These are phyloP conservation scores for Silybum marianum DNA, from an alignment of 129 eudicot genomes.

Conservation along the genomic window DNA sequence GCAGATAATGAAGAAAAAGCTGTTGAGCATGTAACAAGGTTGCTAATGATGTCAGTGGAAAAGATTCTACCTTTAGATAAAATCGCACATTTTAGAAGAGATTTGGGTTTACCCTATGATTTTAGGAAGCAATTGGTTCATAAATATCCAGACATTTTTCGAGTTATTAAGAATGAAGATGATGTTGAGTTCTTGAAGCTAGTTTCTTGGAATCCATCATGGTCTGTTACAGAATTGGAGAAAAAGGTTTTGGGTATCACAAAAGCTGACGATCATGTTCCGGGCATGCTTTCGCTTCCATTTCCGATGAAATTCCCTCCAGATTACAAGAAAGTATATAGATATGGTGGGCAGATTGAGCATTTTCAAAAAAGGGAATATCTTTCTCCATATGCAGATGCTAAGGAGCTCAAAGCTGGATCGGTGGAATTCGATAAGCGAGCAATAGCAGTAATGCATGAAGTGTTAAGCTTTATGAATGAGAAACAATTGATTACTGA, in stretches of 20 bases:
- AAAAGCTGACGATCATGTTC: slow-evolving; percentile 45
- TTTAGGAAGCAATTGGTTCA: slow-evolving; percentile 75
- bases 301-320: slow-evolving; percentile 86
- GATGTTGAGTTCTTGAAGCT: slow-evolving; percentile 86
- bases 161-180: slow-evolving; percentile 61
- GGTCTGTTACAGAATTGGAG: slow-evolving; percentile 81
- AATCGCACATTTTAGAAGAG: slow-evolving; percentile 90
- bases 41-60: slow-evolving; percentile 84
- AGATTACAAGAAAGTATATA: slow-evolving; percentile 65
- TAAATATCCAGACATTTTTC: slow-evolving; percentile 55
- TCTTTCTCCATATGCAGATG: slow-evolving; percentile 94
- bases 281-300: slow-evolving; percentile 69
- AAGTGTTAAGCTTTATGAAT: slow-evolving; percentile 81
- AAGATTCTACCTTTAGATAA: slow-evolving; percentile 62
- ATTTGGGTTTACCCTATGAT: slow-evolving; percentile 80
- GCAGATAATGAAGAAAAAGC: slow-evolving; percentile 52
- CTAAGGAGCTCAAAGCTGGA: slow-evolving; percentile 71
- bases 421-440: slow-evolving; percentile 85
- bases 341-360: slow-evolving; percentile 61
- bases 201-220: slow-evolving; percentile 73
- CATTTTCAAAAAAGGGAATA: slow-evolving; percentile 77
- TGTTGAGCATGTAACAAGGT: slow-evolving; percentile 66
- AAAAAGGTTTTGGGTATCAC: slow-evolving; percentile 50
- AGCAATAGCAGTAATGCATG: slow-evolving; percentile 98
- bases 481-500: slow-evolving; percentile 91